Conservation (phyloP, 192 early-diverging fungal species). For the Gigaspora rosea region DNA sequence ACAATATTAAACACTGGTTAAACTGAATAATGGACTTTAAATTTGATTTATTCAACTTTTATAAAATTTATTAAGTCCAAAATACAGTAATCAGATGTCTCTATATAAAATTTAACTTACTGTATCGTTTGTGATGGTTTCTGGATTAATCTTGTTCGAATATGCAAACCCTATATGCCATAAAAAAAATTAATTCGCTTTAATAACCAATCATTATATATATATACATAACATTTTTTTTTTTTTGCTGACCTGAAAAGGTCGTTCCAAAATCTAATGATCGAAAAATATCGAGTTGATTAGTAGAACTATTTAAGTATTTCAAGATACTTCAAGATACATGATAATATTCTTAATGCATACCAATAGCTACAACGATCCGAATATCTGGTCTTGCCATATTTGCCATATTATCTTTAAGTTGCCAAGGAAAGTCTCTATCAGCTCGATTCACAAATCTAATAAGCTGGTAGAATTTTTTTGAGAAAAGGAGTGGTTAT, state of each 20-base stretch:
- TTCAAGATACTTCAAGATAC: no score
- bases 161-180: conserved; percentile 11
- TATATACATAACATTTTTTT: not conserved
- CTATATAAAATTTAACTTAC: not conserved
- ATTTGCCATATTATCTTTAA: not conserved
- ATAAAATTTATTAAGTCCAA: not conserved
- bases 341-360: not conserved
- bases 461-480: no score
- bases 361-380: conserved; percentile 24
- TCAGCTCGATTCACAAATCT: no score
- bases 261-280: conserved; percentile 25
- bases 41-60: not conserved
- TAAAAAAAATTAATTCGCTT: not conserved
- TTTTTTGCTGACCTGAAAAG: conserved; percentile 20
- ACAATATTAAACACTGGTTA: no score
- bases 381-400: conserved; percentile 21
- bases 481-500: no score
- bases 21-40: not conserved
- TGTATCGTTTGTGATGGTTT: conserved; percentile 23
- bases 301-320: not conserved
- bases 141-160: conserved; percentile 20
- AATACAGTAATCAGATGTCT: no score
- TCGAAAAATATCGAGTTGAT: not conserved
- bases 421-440: no score
- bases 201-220: not conserved